Evolutionary conservation across 164 flowering plant species (phyloP), one percentile per base, ranked within the genome.

Genomic region (Warburgia ugandensis): DNA sequence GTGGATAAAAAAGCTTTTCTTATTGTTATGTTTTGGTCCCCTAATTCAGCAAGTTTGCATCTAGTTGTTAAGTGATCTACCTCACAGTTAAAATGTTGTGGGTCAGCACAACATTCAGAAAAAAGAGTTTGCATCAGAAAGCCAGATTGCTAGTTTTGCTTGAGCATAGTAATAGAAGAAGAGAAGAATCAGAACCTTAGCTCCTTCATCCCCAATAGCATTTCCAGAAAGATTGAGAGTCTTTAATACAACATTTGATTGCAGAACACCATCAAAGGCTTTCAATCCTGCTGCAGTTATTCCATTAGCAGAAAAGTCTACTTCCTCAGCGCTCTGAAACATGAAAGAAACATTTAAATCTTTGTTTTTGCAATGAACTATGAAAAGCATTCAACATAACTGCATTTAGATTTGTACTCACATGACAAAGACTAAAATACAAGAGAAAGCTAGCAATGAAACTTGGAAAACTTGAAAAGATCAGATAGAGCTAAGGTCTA

Each of bases 251-350:
- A 78, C 51, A 56, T 86, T 89, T 62, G 96, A 73, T 64, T 86
- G 96, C 66, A 94, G 84, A 64, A 89, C 70, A 55, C 95, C 84
- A 67, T 89, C 97, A 71, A 94, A 84, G 33, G 99, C 96, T 72
- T 86, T 86, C 48, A 86, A 25, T 55, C 99, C 99, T 38, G 65
- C 75, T 13, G 88, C 83, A 52, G 97, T 84, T 65, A 94, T 86
- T 64, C 86, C 95, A 78, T 89, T 94, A 29, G 94, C 86, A 68
- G 99, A 80, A 69, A 94, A 89, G 65, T 76, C 75, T 26, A 89
- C 97, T 72, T 83, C 97, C 69, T 86, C 87, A 30, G 76, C 81
- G 66, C 40, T 67, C 99, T 88, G 75, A 59, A 60, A 66, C 46
- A 65, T 17, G 46, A 50, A 13, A n/a, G 25, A 46, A 50, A 38